These are phyloP conservation scores for Sporobolomyces pararoseus DNA, from an alignment of 768 basidiomycete genomes.

Conservation along the genomic window DNA sequence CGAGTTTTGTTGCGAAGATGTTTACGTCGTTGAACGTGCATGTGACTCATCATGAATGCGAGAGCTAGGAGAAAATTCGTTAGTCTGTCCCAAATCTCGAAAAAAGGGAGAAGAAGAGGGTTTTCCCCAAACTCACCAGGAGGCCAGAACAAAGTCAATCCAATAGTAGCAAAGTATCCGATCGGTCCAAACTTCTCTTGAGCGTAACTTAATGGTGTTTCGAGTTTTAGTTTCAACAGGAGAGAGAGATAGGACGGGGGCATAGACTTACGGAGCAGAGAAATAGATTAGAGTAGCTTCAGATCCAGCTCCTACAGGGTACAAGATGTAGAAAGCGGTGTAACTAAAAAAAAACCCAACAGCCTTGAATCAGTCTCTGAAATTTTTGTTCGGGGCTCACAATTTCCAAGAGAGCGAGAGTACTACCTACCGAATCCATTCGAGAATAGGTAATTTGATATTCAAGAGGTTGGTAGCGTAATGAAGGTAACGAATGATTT, in stretches of 20 bases:
- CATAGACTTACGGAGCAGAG: constrained; percentile 59
- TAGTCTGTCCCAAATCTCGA: too few species aligned
- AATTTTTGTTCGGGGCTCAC: constrained; percentile 48
- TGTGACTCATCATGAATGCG: constrained; percentile 54
- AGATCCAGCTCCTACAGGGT: constrained; percentile 84
- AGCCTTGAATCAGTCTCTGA: constrained; percentile 22
- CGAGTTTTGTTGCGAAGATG: constrained; percentile 47
- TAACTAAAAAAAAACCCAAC: too few species aligned
- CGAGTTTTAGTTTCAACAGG: constrained; percentile 9
- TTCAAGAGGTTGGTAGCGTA: constrained; percentile 69
- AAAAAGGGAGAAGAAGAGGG: too few species aligned
- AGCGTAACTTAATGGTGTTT: constrained; percentile 31
- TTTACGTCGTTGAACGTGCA: constrained; percentile 59
- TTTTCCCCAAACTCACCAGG: constrained; percentile 61
- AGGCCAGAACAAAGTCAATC: constrained; percentile 77
- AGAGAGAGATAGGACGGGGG: constrained; percentile 32
- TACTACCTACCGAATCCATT: constrained; percentile 49
- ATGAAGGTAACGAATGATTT: constrained; percentile 85
- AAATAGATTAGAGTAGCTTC: constrained; percentile 80
- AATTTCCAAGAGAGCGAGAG: neutral
- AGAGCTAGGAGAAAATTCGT: constrained; percentile 39
- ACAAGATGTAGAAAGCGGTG: constrained; percentile 88
- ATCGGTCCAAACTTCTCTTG: constrained; percentile 36
- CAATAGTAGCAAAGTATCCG: constrained; percentile 43
- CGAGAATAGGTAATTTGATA: constrained; percentile 51